phyloP scores from a whole-genome alignment of 768 basidiomycete species.

The Candolleomyces efflorescens region DNA sequence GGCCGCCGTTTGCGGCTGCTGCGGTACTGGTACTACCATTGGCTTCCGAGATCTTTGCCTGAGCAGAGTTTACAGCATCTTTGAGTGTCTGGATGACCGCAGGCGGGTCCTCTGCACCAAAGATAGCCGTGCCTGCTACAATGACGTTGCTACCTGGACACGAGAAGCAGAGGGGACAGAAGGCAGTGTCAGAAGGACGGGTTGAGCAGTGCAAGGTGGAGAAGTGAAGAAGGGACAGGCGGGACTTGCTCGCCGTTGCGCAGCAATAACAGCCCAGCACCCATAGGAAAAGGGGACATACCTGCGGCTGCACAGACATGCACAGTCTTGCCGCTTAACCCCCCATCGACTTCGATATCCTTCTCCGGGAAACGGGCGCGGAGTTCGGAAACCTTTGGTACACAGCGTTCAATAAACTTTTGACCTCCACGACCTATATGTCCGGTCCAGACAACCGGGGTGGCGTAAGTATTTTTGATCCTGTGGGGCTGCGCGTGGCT shows the following conservation, averaged over 20 bases:
- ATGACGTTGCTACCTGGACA: conserved; percentile 90
- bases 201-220: background rate
- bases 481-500: background rate
- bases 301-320: conserved; percentile 88
- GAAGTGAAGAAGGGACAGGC: too few species aligned
- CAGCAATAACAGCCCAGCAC: too few species aligned
- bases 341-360: conserved; percentile 98
- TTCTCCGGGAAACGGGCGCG: conserved; percentile 87
- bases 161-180: background rate
- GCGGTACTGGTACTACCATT: background rate
- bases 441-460: background rate
- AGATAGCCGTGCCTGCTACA: conserved; percentile 96
- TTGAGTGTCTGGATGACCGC: conserved; percentile 73
- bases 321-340: conserved; percentile 90
- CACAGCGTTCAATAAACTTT: conserved; percentile 90
- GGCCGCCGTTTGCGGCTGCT: too few species aligned
- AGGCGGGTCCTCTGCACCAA: conserved; percentile 74
- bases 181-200: background rate
- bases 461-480: background rate
- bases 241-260: too few species aligned
- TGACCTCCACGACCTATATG: conserved; percentile 83
- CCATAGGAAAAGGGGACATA: conserved; percentile 26
- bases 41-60: conserved; percentile 29
- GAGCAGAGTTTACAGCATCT: conserved; percentile 63
- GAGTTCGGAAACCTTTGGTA: conserved; percentile 90